A percentile compares a stretch with the other conserved stretches of the same genome.
Evolutionary conservation across 805 yeast species (phyloP).

Genomic region (Cyberlindnera xishuangbannaensis): DNA sequence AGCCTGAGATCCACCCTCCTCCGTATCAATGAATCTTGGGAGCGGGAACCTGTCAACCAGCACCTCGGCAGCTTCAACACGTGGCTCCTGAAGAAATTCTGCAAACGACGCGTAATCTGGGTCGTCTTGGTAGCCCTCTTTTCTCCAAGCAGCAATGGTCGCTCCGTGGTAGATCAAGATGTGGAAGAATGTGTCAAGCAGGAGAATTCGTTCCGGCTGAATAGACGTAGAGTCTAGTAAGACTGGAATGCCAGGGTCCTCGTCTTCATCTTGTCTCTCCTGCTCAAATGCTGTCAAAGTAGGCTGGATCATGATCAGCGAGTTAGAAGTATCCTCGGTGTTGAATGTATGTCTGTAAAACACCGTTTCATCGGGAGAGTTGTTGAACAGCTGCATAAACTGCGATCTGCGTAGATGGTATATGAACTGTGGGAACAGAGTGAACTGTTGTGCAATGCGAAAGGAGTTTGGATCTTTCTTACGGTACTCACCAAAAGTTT

Average conservation of each 20-base stretch:
- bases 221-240: slow-evolving; percentile 89
- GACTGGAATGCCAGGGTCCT: too few relatives aligned
- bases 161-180: slow-evolving; percentile 93
- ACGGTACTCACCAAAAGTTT: slow-evolving; percentile 87
- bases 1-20: slow-evolving; percentile 98
- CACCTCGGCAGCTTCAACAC: slow-evolving; percentile 86
- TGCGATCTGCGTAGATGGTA: slow-evolving; percentile 95
- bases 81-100: slow-evolving; percentile 80
- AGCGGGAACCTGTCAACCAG: slow-evolving; percentile 93
- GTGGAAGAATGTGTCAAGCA: slow-evolving; percentile 95
- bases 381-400: slow-evolving; percentile 91
- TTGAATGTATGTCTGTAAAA: slow-evolving; percentile 89
- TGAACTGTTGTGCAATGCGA: slow-evolving; percentile 76
- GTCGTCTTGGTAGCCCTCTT: slow-evolving; percentile 87
- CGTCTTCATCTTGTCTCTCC: slow-evolving; percentile 78
- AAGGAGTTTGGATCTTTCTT: slow-evolving; percentile 81
- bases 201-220: slow-evolving; percentile 77
- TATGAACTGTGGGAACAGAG: slow-evolving; percentile 91
- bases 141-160: slow-evolving; percentile 94
- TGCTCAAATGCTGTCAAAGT: slow-evolving; percentile 82
- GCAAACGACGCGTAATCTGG: slow-evolving; percentile 87
- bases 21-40: slow-evolving; percentile 95
- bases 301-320: slow-evolving; percentile 96
- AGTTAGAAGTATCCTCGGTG: slow-evolving; percentile 88
- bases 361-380: slow-evolving; percentile 98